Evolutionary conservation across 805 yeast species (phyloP).

Genomic region (Kodamaea jinghongensis): DNA sequence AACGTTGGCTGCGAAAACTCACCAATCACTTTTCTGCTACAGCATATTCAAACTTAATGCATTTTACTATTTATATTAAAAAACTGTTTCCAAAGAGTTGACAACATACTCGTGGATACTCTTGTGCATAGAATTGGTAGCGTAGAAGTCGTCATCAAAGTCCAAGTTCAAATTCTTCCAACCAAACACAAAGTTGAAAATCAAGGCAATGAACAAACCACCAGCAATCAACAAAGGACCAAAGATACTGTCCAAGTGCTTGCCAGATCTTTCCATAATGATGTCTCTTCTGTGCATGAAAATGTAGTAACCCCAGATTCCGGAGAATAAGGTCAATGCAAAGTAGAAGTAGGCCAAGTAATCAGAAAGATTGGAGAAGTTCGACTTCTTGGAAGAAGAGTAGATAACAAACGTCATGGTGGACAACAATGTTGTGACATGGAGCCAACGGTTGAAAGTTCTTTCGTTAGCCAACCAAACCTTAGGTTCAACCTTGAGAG

Average conservation of each 20-base stretch:
- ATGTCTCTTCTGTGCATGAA: slow-evolving; percentile 68
- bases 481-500: slow-evolving; percentile 92
- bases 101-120: slow-evolving; percentile 34
- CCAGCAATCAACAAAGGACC: slow-evolving; percentile 83
- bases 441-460: slow-evolving; percentile 94
- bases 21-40: too few species aligned
- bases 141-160: slow-evolving; percentile 27
- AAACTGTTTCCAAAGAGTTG: slow-evolving; percentile 16
- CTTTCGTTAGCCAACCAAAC: slow-evolving; percentile 99
- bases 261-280: slow-evolving; percentile 78
- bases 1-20: too few species aligned
- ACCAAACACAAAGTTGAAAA: slow-evolving; percentile 71
- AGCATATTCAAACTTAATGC: background rate
- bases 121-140: slow-evolving; percentile 32
- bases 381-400: slow-evolving; percentile 67
- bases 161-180: slow-evolving; percentile 30
- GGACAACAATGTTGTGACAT: slow-evolving; percentile 79
- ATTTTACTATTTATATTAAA: background rate
- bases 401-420: slow-evolving; percentile 83
- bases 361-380: slow-evolving; percentile 62
- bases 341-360: slow-evolving; percentile 77
- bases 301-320: slow-evolving; percentile 84
- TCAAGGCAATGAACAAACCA: slow-evolving; percentile 64
- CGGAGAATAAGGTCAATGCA: slow-evolving; percentile 75
- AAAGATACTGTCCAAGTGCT: slow-evolving; percentile 82